Evolutionary conservation across 352 stramenopile genomes (phyloP), one percentile per base, ranked within the genome.

Genomic region (Aphanomyces stellatus): DNA sequence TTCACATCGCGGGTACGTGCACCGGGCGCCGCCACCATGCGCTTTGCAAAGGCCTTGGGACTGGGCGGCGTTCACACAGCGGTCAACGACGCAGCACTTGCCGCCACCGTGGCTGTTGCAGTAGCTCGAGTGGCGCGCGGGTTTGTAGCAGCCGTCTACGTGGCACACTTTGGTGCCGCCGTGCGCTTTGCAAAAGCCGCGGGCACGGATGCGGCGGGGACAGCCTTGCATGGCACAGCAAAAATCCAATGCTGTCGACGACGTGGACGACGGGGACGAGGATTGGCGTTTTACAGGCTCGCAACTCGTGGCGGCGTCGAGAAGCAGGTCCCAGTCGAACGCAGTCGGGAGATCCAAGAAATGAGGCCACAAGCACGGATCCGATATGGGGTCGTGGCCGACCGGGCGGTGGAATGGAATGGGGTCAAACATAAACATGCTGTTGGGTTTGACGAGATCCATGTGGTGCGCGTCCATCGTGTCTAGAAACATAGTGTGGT

Each of bases 141-240:
- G 70, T 49, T 76, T 77, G 3, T 22, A 59, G 56, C 76, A 83
- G 10, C 59, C 76, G 10, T 40, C 8, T 37, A 40, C 51, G 34
- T 59, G 25, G 28, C 51, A 59, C 51, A 90, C 88, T 62, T 82
- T 82, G n/a, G 83, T 81, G 17, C 83, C 83, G 22, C 85, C 83
- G 76, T 92, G 85, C 8, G 79, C 89, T 74, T 91, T 94, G 74
- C 85, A 92, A 53, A 92, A 90, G 30, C 85, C 82, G 71, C 88
- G 90, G 71, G 83, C 91, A 53, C 85, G 85, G 49, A 91, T 82
- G 11, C 82, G 81, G 25, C 83, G 83, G 22, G 87, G 76, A 51
- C 85, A 93, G 31, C 75, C 85, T 28, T 31, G 72, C 19, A 89
- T 73, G 37, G 17, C 37, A 43, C 37, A 17, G n/a, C 37, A 19